phyloP scores from a whole-genome alignment of 345 rosid species.

The Bruguiera gymnorhiza region DNA sequence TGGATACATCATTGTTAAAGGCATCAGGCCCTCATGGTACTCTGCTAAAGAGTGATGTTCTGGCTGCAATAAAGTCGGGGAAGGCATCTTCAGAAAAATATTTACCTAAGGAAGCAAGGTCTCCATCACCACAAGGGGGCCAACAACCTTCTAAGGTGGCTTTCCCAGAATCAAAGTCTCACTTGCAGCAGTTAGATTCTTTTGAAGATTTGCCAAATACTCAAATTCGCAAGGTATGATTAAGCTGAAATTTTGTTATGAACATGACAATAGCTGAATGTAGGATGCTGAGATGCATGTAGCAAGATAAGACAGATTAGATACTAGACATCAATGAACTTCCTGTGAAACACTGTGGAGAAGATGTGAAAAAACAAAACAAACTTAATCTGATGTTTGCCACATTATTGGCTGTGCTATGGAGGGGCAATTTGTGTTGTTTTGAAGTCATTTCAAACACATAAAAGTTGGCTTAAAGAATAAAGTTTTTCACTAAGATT shows the following conservation, averaged over 20 bases:
- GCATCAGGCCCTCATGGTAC: constrained; percentile 86
- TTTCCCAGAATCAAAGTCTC: constrained; percentile 38
- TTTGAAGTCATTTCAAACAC: too few relatives aligned
- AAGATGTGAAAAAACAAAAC: too few relatives aligned
- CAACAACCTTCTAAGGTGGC: constrained; percentile 36
- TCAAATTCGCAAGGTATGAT: constrained; percentile 94
- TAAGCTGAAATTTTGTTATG: neutral
- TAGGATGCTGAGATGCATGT: neutral
- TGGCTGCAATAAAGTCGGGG: constrained; percentile 76
- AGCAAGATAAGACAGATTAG: too few relatives aligned
- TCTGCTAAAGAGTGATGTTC: constrained; percentile 79
- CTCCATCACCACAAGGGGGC: constrained; percentile 36
- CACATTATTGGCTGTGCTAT: too few relatives aligned
- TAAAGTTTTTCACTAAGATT: too few relatives aligned
- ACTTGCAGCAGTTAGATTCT: constrained; percentile 43
- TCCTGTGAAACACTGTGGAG: too few relatives aligned
- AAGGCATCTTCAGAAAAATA: constrained; percentile 45
- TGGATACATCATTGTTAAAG: constrained; percentile 67
- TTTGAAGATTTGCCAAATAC: constrained; percentile 83
- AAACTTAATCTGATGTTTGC: too few relatives aligned
- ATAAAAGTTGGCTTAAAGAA: too few relatives aligned
- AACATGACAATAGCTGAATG: neutral
- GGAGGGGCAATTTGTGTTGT: too few relatives aligned
- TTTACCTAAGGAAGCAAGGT: constrained; percentile 38
- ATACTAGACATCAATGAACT: too few relatives aligned